Conservation (phyloP, 495 filamentous ascomycete genomes). For the Daldinia vernicosa region DNA sequence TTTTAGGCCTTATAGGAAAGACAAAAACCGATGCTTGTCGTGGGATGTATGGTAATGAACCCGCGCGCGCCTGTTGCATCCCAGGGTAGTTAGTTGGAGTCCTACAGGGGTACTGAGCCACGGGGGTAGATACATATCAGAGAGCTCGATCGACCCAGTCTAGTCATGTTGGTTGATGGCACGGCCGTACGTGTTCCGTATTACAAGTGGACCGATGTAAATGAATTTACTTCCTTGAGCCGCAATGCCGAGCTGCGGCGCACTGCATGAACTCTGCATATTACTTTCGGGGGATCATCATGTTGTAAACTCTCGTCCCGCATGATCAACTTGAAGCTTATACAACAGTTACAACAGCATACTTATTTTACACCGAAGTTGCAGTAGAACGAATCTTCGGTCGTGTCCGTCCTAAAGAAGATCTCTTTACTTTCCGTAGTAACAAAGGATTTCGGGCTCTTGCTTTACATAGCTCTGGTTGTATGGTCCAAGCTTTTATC, state of each 20-base stretch:
- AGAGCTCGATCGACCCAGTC: conserved; percentile 3
- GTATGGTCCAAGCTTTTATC: conserved; percentile 9
- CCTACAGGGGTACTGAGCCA: not conserved
- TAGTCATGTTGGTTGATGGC: conserved; percentile 16
- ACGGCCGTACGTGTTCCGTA: conserved; percentile 7
- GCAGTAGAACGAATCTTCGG: not conserved
- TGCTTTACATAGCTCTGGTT: not conserved
- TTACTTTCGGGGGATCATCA: not conserved
- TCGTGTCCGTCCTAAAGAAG: not conserved
- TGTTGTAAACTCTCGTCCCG: not conserved
- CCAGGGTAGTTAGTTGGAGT: not conserved
- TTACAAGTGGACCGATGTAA: conserved; percentile 8
- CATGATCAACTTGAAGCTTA: not conserved
- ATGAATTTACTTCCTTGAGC: conserved; percentile 16
- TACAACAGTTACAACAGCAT: not conserved
- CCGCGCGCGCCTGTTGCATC: not conserved
- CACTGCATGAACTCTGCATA: conserved; percentile 18
- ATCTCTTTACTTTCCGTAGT: conserved; percentile 5
- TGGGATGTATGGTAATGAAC: not conserved
- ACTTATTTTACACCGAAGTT: not conserved
- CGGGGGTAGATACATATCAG: not conserved
- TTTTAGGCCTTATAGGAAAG: not conserved
- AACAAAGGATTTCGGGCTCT: conserved; percentile 21
- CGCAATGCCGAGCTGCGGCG: conserved; percentile 22
- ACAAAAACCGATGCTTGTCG: not conserved